phyloP scores from a whole-genome alignment of 768 basidiomycete genomes.

The Tulasnella calospora region DNA sequence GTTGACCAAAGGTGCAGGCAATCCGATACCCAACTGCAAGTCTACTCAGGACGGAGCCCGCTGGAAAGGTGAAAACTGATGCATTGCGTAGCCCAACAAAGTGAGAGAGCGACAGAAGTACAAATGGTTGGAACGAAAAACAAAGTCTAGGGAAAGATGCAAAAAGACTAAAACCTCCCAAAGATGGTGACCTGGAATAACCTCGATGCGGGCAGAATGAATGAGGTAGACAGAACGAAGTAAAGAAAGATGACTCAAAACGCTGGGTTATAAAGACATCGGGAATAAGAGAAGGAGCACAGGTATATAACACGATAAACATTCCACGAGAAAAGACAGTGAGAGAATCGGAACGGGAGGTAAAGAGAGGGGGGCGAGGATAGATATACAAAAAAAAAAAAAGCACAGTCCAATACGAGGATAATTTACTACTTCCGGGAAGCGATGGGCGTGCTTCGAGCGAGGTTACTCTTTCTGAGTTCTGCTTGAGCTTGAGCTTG shows the following conservation, averaged over 20 bases:
- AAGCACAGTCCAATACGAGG: neutral
- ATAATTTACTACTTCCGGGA: neutral
- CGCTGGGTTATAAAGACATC: neutral
- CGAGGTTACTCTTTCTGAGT: neutral
- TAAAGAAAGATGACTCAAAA: neutral
- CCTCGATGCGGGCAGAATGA: neutral
- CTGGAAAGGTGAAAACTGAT: neutral
- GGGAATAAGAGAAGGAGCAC: neutral
- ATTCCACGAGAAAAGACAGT: neutral
- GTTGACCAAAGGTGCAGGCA: too few species aligned
- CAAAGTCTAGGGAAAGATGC: neutral
- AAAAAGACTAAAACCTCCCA: neutral
- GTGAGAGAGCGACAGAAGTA: neutral
- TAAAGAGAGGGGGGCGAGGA: neutral
- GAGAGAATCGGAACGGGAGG: neutral
- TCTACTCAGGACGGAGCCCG: too few species aligned
- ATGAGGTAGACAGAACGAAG: neutral
- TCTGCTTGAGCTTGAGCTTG: conserved; percentile 14
- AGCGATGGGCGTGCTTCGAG: neutral
- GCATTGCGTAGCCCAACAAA: neutral
- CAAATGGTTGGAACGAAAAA: neutral
- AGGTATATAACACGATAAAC: neutral
- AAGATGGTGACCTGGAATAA: neutral
- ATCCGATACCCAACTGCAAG: too few species aligned
- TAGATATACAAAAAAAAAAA: neutral